Percentiles rank a stretch among this genome's conserved stretches.
Evolutionary conservation across 805 yeast species (phyloP).

Genomic region (Candida alai): DNA sequence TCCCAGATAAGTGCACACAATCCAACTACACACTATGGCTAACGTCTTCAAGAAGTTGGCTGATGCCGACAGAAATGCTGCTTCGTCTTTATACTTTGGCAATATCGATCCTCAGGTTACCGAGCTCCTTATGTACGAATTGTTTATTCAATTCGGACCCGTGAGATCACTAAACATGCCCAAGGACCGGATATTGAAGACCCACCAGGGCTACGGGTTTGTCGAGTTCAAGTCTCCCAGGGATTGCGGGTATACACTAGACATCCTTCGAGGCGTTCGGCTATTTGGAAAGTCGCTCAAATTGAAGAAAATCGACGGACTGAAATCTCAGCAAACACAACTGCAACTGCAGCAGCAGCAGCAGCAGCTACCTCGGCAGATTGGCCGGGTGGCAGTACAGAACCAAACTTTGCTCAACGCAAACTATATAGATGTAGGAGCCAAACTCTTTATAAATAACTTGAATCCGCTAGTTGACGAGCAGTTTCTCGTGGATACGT

Average conservation of each 20-base stretch:
- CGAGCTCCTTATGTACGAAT: conserved; percentile 71
- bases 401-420: conserved; percentile 7
- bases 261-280: conserved; percentile 55
- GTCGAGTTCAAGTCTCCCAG: conserved; percentile 57
- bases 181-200: conserved; percentile 63
- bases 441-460: conserved; percentile 52
- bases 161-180: conserved; percentile 70
- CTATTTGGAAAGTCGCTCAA: conserved; percentile 60
- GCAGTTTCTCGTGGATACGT: conserved; percentile 50
- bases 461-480: conserved; percentile 66
- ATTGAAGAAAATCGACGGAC: conserved; percentile 47
- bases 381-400: conserved; percentile 1
- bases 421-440: conserved; percentile 44
- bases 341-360: conserved; percentile 9
- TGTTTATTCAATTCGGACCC: conserved; percentile 83
- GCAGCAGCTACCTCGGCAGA: conserved; percentile 14
- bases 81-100: conserved; percentile 73
- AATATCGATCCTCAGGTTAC: conserved; percentile 74
- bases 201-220: conserved; percentile 87
- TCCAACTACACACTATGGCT: conserved; percentile 16
- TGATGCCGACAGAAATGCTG: conserved; percentile 52
- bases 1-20: too few species aligned
- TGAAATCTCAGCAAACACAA: conserved; percentile 4
- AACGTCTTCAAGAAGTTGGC: conserved; percentile 29
- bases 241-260: conserved; percentile 70